Evolutionary conservation across 192 early-diverging fungal genomes (phyloP).

Genomic region (Geosiphon pyriformis): DNA sequence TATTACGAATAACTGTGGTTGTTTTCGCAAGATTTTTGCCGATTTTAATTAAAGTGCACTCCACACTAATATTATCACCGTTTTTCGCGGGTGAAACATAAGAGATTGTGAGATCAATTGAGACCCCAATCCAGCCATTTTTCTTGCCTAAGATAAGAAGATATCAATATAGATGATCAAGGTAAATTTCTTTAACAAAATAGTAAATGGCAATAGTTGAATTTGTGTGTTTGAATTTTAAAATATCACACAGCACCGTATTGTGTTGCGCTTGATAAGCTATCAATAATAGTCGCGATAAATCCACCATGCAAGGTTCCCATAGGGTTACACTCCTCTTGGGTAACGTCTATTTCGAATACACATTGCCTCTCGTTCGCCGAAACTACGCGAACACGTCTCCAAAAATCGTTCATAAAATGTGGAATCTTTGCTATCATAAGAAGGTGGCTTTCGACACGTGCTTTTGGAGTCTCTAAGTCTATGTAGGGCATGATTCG

Average conservation of each 20-base stretch:
- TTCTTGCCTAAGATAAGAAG: constrained; percentile 1
- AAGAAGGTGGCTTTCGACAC: too few relatives aligned
- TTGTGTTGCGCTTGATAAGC: not conserved
- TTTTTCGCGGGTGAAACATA: constrained; percentile 31
- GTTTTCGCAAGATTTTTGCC: constrained; percentile 32
- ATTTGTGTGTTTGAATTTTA: too few relatives aligned
- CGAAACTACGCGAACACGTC: not conserved
- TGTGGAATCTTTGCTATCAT: too few relatives aligned
- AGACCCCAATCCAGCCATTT: constrained; percentile 30
- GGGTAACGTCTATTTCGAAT: constrained; percentile 31
- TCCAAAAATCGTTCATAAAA: not conserved
- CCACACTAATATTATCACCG: constrained; percentile 29
- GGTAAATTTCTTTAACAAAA: too few relatives aligned
- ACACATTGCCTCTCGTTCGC: not conserved
- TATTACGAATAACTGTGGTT: constrained; percentile 27
- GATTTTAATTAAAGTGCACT: constrained; percentile 31
- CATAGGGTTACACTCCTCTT: constrained; percentile 34
- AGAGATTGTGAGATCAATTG: constrained; percentile 35
- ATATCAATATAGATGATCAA: too few relatives aligned
- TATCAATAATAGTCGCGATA: constrained; percentile 38
- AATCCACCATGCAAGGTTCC: constrained; percentile 39
- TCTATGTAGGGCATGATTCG: too few relatives aligned
- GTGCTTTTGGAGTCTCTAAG: too few relatives aligned
- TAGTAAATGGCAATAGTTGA: too few relatives aligned
- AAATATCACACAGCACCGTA: too few relatives aligned